Conservation (phyloP, 2,329 filamentous ascomycete genomes). For the Lachnellula suecica region DNA sequence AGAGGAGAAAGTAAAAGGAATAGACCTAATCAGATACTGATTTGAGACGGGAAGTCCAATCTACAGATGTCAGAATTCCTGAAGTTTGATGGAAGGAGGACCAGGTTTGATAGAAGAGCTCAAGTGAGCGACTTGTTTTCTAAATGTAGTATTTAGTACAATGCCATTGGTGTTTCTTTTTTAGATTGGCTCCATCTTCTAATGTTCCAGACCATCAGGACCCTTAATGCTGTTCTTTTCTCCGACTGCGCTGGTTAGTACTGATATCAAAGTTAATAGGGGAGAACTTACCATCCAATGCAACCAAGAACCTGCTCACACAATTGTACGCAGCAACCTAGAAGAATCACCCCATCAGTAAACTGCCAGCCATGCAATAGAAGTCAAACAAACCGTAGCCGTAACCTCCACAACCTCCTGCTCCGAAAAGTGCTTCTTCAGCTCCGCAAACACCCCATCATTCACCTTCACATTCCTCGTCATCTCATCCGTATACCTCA, state of each 20-base stretch:
- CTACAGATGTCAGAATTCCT: too few relatives aligned
- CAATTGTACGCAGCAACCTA: constrained; percentile 77
- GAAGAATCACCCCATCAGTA: constrained; percentile 2
- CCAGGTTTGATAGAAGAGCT: not conserved
- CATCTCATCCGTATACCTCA: constrained; percentile 81
- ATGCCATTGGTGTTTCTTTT: too few relatives aligned
- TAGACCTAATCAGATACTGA: too few relatives aligned
- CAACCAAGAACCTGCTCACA: constrained; percentile 80
- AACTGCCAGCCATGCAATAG: not conserved
- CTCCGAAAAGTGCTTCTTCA: constrained; percentile 64
- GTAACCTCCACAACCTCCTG: constrained; percentile 80
- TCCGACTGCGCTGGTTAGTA: constrained; percentile 25
- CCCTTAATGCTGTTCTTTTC: constrained; percentile 28
- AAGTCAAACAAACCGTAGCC: constrained; percentile 48
- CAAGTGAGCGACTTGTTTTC: not conserved
- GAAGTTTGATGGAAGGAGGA: too few relatives aligned
- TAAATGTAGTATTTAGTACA: not conserved
- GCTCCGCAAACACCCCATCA: constrained; percentile 63
- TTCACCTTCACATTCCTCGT: constrained; percentile 69
- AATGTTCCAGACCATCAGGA: constrained; percentile 15
- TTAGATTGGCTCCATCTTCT: too few relatives aligned
- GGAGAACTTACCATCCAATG: constrained; percentile 64
- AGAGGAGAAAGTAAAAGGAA: too few relatives aligned
- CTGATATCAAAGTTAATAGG: not conserved
- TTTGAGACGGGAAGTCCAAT: too few relatives aligned